Percentiles rank a stretch among this genome's conserved stretches.
phyloP scores from a whole-genome alignment of 495 filamentous ascomycete species.

The Annulohypoxylon moriforme region DNA sequence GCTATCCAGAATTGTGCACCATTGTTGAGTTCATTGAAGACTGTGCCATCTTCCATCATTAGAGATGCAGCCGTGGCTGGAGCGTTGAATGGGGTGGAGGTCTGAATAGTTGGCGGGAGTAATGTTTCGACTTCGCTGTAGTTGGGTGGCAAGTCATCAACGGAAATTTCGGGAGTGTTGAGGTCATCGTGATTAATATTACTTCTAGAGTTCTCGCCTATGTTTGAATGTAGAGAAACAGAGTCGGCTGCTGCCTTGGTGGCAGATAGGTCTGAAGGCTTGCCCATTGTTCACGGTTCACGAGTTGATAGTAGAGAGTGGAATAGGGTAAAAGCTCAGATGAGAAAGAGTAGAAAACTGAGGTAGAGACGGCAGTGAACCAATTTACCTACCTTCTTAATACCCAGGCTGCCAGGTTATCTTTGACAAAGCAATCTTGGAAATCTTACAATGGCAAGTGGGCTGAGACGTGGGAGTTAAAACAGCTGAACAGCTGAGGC shows the following conservation, averaged over 20 bases:
- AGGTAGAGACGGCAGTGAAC: neutral
- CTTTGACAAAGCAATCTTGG: neutral
- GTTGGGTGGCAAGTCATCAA: constrained; percentile 45
- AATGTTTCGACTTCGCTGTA: constrained; percentile 41
- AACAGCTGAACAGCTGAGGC: neutral
- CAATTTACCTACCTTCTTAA: neutral
- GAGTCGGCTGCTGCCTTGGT: constrained; percentile 23
- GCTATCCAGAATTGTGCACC: constrained; percentile 54
- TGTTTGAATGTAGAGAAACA: constrained; percentile 42
- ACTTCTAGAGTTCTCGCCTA: constrained; percentile 34
- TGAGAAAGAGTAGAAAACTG: neutral
- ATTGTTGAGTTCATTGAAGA: constrained; percentile 40
- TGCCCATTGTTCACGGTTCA: constrained; percentile 31
- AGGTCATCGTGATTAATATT: constrained; percentile 30
- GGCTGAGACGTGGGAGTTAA: neutral
- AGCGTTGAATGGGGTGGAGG: constrained; percentile 1
- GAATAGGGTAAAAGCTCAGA: neutral
- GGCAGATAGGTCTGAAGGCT: constrained; percentile 18
- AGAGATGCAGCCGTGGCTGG: constrained; percentile 7
- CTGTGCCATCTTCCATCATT: constrained; percentile 24
- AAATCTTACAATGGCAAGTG: neutral
- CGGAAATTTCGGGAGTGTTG: constrained; percentile 36
- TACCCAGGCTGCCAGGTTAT: neutral
- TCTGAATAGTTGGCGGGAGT: constrained; percentile 14
- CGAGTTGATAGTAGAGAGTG: no score